Percentiles rank a stretch among this genome's conserved stretches.
Evolutionary conservation across 2,329 filamentous ascomycete genomes (phyloP).

Genomic region (Fonsecaea nubica): DNA sequence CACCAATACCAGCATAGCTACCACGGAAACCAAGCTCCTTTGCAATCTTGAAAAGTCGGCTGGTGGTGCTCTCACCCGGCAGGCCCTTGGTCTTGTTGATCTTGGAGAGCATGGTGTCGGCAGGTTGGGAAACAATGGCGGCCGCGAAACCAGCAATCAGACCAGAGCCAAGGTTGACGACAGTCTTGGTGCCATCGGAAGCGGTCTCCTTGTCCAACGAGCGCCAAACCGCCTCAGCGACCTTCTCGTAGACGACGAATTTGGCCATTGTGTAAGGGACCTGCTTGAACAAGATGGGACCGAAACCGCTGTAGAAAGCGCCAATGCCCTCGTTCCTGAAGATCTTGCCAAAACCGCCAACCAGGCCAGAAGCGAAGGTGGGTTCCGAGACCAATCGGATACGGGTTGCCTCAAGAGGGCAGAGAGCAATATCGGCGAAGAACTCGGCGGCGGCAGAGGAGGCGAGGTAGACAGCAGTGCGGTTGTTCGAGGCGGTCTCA

Average conservation of each 20-base stretch:
- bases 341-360: conserved; percentile 84
- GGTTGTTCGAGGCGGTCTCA: conserved; percentile 78
- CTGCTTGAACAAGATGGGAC: conserved; percentile 86
- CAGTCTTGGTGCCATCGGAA: conserved; percentile 73
- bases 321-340: conserved; percentile 79
- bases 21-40: conserved; percentile 83
- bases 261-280: conserved; percentile 94
- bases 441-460: conserved; percentile 67
- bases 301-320: conserved; percentile 91
- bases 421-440: conserved; percentile 72
- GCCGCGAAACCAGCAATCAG: conserved; percentile 86
- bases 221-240: conserved; percentile 74
- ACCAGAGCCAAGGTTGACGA: conserved; percentile 84
- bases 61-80: conserved; percentile 81
- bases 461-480: conserved; percentile 80
- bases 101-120: conserved; percentile 92
- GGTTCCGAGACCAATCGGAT: conserved; percentile 91
- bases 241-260: conserved; percentile 93
- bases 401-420: conserved; percentile 90
- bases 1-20: conserved; percentile 80
- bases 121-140: conserved; percentile 84
- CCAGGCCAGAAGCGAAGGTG: conserved; percentile 79
- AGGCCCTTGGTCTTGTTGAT: conserved; percentile 94
- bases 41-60: conserved; percentile 84
- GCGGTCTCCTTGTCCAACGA: conserved; percentile 72